Base-by-base conservation (phyloP, 208 protist species). In the Trypanosoma congolense region DNA sequence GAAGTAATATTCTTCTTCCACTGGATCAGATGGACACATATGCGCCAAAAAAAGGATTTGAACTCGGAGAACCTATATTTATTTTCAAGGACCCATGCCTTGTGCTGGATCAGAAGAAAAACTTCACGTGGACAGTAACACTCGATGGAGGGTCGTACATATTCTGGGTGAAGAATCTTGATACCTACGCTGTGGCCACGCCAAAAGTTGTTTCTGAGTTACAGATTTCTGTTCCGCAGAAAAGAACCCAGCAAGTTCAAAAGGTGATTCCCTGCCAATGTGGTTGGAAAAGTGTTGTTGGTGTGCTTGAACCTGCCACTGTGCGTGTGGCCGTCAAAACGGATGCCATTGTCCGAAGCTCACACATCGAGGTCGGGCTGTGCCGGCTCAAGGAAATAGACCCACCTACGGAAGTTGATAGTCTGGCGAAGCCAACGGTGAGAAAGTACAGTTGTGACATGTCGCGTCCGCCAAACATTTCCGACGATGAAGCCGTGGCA, bases 151-250 rank as follows among this genome's bases (percentile, higher is more conserved):
- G 87, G 36, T 83, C 83, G 2, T 94, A 91, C 63, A 45, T 87
- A 21, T 53, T 91, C 10, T 62, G 53, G 2, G 62, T 94, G 29
- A 84, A 81, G 50, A 90, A 91, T 68, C 57, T 64, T 9, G 87
- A 93, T 52, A 57, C 79, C 54, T 93, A 90, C 68, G 64, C 70
- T 46, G 53, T 93, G 3, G 83, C 83, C 0, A 72, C 80, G 3
- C 83, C 87, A 9, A 53, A 56, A 3, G 74, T 93, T 1, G 65
- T 60, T 5, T 73, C 81, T 12, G 47, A 36, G 3, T 40, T 89
- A 4, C 56, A 66, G 0, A 52, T 91, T 24, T 43, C 71, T 3
- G 72, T 77, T 0, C 64, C 73, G 56, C 60, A 67, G 29, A 57
- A 57, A 10, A 65, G 75, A 38, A 56, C 67, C 24, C 50, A 56